Percentiles rank a stretch among this genome's conserved stretches.
These are phyloP conservation scores for Hypoxylon lenormandii DNA, from an alignment of 495 filamentous ascomycete species.

Conservation along the genomic window DNA sequence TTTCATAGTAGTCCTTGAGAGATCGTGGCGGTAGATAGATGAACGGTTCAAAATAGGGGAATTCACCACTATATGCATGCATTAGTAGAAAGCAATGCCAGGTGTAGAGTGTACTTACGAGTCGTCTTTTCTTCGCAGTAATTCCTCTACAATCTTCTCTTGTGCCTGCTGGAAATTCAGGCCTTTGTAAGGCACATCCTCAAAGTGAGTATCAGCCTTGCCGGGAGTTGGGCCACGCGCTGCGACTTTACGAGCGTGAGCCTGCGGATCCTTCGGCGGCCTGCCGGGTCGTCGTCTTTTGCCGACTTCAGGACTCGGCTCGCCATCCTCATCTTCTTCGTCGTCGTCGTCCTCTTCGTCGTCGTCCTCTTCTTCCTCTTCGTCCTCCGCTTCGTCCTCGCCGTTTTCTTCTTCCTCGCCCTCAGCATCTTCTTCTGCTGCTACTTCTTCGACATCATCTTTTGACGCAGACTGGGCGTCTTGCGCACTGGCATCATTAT, in stretches of 20 bases:
- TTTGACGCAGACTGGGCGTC: conserved; percentile 29
- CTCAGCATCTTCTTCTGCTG: conserved; percentile 49
- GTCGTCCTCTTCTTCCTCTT: conserved; percentile 31
- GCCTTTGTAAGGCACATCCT: conserved; percentile 68
- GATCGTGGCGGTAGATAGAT: conserved; percentile 72
- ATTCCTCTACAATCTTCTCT: conserved; percentile 78
- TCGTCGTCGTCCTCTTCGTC: conserved; percentile 45
- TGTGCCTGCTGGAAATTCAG: conserved; percentile 82
- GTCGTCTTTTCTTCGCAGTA: conserved; percentile 72
- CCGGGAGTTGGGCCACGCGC: conserved; percentile 40
- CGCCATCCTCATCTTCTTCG: conserved; percentile 53
- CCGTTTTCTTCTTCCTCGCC: conserved; percentile 52
- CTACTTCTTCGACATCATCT: conserved; percentile 40
- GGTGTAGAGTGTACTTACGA: conserved; percentile 58
- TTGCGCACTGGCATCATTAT: conserved; percentile 22
- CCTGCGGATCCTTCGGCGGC: conserved; percentile 50
- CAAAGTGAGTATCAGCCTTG: conserved; percentile 65
- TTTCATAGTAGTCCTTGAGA: conserved; percentile 78
- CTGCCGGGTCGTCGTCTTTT: conserved; percentile 43
- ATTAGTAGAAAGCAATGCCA: conserved; percentile 18
- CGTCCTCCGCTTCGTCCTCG: conserved; percentile 42
- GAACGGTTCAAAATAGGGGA: conserved; percentile 71
- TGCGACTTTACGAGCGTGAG: conserved; percentile 43
- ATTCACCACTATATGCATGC: conserved; percentile 57
- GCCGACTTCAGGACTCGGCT: conserved; percentile 50